Percentiles rank a stretch among this genome's conserved stretches.
Evolutionary conservation across 768 basidiomycete genomes (phyloP).

Genomic region (Auriscalpium microsporum): DNA sequence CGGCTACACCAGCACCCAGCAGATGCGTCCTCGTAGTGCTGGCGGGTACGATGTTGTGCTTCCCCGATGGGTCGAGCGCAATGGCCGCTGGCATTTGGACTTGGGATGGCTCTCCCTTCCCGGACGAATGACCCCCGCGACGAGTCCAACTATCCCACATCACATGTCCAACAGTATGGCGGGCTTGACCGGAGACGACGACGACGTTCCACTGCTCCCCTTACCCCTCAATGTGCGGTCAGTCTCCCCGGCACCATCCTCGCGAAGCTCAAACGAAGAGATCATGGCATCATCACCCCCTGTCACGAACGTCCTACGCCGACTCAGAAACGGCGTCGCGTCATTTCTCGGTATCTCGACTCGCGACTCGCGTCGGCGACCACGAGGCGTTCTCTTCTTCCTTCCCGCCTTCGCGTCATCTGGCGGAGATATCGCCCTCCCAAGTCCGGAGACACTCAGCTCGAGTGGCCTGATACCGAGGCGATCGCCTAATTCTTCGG

Average conservation of each 20-base stretch:
- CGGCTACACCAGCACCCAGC: conserved; percentile 42
- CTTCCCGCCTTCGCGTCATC: conserved; percentile 62
- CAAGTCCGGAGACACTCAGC: background rate
- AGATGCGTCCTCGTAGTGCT: conserved; percentile 53
- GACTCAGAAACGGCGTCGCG: conserved; percentile 47
- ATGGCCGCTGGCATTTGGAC: conserved; percentile 69
- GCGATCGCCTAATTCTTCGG: conserved; percentile 6
- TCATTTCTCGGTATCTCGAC: conserved; percentile 29
- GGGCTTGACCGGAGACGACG: conserved; percentile 25
- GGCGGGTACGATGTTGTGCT: conserved; percentile 73
- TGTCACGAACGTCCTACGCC: conserved; percentile 37
- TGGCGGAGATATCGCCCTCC: conserved; percentile 21
- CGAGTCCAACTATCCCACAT: conserved; percentile 3
- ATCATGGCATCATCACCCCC: conserved; percentile 35
- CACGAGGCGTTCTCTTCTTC: conserved; percentile 63
- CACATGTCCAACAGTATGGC: background rate
- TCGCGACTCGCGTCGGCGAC: conserved; percentile 24
- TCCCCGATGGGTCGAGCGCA: conserved; percentile 62
- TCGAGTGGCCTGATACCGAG: background rate
- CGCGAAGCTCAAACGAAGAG: conserved; percentile 35
- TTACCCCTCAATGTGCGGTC: conserved; percentile 54
- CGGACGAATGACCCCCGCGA: conserved; percentile 4
- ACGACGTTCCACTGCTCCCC: conserved; percentile 44
- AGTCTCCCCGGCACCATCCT: conserved; percentile 45
- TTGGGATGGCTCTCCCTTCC: conserved; percentile 50